Evolutionary conservation across 257 asterid species (phyloP), one percentile per base, ranked within the genome.

Genomic region (Jacaranda mimosifolia): DNA sequence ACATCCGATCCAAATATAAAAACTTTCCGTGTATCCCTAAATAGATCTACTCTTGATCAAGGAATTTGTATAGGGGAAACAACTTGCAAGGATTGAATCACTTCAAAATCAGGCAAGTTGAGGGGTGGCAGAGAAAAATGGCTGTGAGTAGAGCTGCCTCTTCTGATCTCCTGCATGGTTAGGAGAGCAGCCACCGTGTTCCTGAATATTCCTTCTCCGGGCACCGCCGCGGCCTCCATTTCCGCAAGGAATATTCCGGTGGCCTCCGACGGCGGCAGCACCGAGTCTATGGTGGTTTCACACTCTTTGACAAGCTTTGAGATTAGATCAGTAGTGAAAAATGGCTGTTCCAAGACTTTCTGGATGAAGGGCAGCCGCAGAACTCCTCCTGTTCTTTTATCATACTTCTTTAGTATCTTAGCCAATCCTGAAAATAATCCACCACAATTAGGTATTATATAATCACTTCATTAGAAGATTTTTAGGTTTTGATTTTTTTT

Each of bases 111-210:
- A 3, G 89, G 88, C 77, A 90, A 76, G 48, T 85, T 86, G 59
- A 90, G 97, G 5, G 98, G 98, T 63, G 98, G 99, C 78, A 96
- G 82, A 3, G 99, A 96, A 43, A 90, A 94, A 15, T 84, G 95
- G 72, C 97, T 85, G 74, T 87, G 88, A 19, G 99, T 96, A 0
- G 98, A 96, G 89, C 99, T 96, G 15, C 91, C 94, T 45, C 89
- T 92, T 81, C 99, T 88, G 46, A 96, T 93, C 78, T 92, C 97
- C 78, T 89, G 89, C 99, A 96, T 92, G 0, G 89, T 90, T 43
- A 93, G 52, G 3, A 96, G 90, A 3, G 99, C 98, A 14, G 95
- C 97, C 79, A 93, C 95, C 60, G 97, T 89, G 82, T 89, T 96
- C 83, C 91, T 68, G 79, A 91, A 91, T 1, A 96, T 87, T 13